Conservation (phyloP, 306 rosid species). For the Ormosia semicastrata region DNA sequence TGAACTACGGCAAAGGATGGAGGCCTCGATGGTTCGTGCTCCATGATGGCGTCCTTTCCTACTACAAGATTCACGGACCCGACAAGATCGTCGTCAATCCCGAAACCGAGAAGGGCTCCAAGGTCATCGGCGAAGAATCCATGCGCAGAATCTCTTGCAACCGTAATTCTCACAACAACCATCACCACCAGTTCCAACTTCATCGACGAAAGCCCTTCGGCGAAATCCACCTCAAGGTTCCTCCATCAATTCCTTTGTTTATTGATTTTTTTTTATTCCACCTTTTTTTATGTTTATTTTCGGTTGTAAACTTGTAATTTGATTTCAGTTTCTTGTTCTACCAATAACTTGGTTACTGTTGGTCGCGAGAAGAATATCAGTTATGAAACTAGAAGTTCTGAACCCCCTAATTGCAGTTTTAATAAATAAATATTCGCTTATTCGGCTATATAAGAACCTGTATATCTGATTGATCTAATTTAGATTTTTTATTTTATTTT, state of each 20-base stretch:
- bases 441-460: background rate
- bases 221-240: conserved; percentile 59
- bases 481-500: background rate
- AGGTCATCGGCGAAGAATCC: conserved; percentile 85
- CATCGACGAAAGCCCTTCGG: conserved; percentile 37
- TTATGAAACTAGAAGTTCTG: background rate
- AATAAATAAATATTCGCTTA: background rate
- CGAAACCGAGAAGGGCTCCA: conserved; percentile 89
- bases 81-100: conserved; percentile 67
- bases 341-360: background rate
- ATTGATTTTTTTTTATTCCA: background rate
- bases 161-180: conserved; percentile 8
- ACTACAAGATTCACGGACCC: conserved; percentile 89
- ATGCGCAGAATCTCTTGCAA: conserved; percentile 57
- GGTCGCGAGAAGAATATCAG: background rate
- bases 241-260: background rate
- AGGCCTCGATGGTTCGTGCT: conserved; percentile 86
- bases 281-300: background rate
- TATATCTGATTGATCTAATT: background rate
- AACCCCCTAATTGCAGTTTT: background rate
- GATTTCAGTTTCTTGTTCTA: background rate
- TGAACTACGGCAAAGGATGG: conserved; percentile 96
- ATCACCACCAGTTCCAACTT: background rate
- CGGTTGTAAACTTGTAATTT: background rate
- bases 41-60: conserved; percentile 87